Evolutionary conservation across 345 rosid genomes (phyloP).

Genomic region (Eucalyptus marginata): DNA sequence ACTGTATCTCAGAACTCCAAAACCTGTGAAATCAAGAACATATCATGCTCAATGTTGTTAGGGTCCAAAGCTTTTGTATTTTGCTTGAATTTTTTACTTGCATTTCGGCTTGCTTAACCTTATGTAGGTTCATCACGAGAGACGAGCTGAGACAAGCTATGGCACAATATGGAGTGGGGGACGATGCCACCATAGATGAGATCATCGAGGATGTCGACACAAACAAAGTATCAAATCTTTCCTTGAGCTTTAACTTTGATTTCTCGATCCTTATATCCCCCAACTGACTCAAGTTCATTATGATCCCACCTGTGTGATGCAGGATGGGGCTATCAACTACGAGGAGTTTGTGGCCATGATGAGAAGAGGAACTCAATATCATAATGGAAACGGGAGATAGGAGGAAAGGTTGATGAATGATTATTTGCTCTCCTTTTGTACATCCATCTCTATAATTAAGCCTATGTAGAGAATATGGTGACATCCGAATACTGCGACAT

Average conservation of each 20-base stretch:
- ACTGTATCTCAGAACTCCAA: too few relatives aligned
- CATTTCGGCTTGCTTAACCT: neutral
- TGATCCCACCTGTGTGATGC: neutral
- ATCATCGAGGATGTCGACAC: conserved; percentile 68
- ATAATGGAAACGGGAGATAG: neutral
- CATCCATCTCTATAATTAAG: neutral
- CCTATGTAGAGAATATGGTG: too few relatives aligned
- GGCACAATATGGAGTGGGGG: conserved; percentile 67
- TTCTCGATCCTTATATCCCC: neutral
- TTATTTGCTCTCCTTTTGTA: neutral
- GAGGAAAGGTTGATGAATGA: neutral
- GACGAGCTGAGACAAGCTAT: conserved; percentile 74
- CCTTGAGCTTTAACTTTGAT: neutral
- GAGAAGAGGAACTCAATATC: neutral
- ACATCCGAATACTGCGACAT: too few relatives aligned
- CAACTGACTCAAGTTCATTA: neutral
- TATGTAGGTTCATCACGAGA: conserved; percentile 61
- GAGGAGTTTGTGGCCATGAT: conserved; percentile 27
- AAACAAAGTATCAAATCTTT: conserved; percentile 35
- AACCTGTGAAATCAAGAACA: neutral
- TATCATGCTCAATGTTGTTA: neutral
- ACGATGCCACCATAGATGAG: conserved; percentile 67
- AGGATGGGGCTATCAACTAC: conserved; percentile 30
- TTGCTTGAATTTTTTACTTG: neutral
- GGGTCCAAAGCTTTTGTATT: neutral